phyloP scores from a whole-genome alignment of 345 rosid genomes.

The Mercurialis annua region DNA sequence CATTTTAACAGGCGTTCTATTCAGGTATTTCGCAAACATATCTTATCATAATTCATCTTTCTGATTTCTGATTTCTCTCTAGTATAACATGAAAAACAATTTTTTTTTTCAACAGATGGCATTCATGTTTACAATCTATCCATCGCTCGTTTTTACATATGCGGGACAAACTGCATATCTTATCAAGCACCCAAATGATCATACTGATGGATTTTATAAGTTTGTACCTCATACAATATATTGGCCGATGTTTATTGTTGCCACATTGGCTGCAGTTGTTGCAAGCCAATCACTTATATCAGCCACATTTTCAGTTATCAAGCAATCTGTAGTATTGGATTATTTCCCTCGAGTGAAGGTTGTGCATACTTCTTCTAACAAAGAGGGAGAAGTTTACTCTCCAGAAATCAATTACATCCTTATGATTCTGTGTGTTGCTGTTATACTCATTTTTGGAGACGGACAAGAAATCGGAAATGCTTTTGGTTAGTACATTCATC shows the following conservation, averaged over 20 bases:
- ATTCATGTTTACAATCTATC: slow-evolving; percentile 66
- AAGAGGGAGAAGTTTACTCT: slow-evolving; percentile 86
- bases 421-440: slow-evolving; percentile 78
- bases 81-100: slow-evolving; percentile 2
- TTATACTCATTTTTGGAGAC: slow-evolving; percentile 73
- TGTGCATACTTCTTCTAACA: slow-evolving; percentile 69
- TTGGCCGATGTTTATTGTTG: slow-evolving; percentile 77
- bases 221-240: slow-evolving; percentile 63
- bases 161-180: slow-evolving; percentile 90
- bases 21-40: slow-evolving; percentile 35
- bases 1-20: slow-evolving; percentile 66
- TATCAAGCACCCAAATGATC: slow-evolving; percentile 58
- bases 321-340: slow-evolving; percentile 84
- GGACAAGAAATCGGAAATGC: slow-evolving; percentile 84
- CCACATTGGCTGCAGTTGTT: slow-evolving; percentile 72
- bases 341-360: slow-evolving; percentile 90
- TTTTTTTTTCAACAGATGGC: slow-evolving; percentile 50
- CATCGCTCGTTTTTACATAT: slow-evolving; percentile 77
- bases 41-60: background rate
- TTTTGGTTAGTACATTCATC: slow-evolving; percentile 38
- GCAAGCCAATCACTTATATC: slow-evolving; percentile 93
- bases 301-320: slow-evolving; percentile 81
- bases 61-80: slow-evolving; percentile 9
- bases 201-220: slow-evolving; percentile 73
- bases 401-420: slow-evolving; percentile 86